Evolutionary conservation across 345 rosid genomes (phyloP).

Genomic region (Eucalyptus erythrocorys): DNA sequence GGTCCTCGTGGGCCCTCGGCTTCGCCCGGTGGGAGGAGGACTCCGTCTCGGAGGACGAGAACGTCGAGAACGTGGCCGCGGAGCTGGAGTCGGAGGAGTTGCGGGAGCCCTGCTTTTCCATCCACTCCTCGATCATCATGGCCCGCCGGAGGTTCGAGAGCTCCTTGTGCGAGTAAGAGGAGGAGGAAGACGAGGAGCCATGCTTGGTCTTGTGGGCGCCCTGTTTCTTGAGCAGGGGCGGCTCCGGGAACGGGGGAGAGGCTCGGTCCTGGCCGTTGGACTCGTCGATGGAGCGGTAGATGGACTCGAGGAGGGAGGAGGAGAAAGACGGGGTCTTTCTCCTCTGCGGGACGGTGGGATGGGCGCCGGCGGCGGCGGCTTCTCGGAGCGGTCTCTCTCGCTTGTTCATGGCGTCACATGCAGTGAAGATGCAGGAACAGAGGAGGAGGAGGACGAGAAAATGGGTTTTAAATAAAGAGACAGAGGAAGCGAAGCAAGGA

Average conservation of each 20-base stretch:
- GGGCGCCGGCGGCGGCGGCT: neutral
- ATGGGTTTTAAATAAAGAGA: neutral
- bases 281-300: slow-evolving; percentile 61
- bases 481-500: neutral
- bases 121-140: slow-evolving; percentile 41
- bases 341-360: slow-evolving; percentile 23
- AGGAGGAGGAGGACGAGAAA: neutral
- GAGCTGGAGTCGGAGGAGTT: slow-evolving; percentile 41
- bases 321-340: slow-evolving; percentile 84
- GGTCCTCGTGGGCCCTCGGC: neutral
- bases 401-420: slow-evolving; percentile 14
- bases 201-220: slow-evolving; percentile 1
- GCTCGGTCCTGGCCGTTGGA: slow-evolving; percentile 10
- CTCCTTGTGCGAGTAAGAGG: neutral
- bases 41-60: slow-evolving; percentile 54
- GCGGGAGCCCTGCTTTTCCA: slow-evolving; percentile 15
- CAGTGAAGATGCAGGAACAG: neutral
- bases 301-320: slow-evolving; percentile 64
- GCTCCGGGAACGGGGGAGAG: neutral
- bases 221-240: slow-evolving; percentile 17
- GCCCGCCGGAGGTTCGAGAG: slow-evolving; percentile 16
- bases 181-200: neutral
- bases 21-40: neutral
- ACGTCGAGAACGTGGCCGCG: slow-evolving; percentile 27
- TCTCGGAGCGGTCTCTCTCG: slow-evolving; percentile 15